Evolutionary conservation across 73 alveolate species (phyloP), one percentile per base, ranked within the genome.

Genomic region (Paramecium bursaria): DNA sequence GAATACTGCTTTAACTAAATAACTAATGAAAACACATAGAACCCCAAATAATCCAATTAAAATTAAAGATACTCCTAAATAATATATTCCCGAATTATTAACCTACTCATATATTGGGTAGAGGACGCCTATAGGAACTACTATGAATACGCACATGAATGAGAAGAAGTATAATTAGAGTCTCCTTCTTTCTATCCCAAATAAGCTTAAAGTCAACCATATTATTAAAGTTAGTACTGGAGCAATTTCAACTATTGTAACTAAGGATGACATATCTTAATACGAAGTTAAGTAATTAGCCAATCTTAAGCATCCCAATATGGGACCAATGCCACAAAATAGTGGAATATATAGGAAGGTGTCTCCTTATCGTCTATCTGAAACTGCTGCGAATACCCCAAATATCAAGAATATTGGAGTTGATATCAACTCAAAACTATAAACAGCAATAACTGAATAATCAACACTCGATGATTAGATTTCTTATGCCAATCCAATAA

Each of bases 161-260:
- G 60, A 53, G 17, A 67, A 42, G 17, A 47, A 67, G 22, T 67
- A 67, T 46, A 67, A 39, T 31, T 67, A 14, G 17, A 67, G 1
- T 67, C 50, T 67, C 44, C 82, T 19, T 35, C 33, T 67, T 42
- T 67, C 82, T 25, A 67, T 33, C 7, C 82, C 82, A n/a, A 67
- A 17, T 33, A 42, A 15, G 3, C 53, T 42, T 1, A 67, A 25
- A 0, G 82, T 42, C 4, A 67, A 0, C 82, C 82, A 67, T 10
- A 67, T 33, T 6, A 44, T 19, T 25, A 35, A 67, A 21, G 44
- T 10, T 31, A 67, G 21, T 42, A 67, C 5, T n/a, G 82, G 82
- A 30, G 42, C 82, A 67, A 39, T 39, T 25, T 67, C 22, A 15
- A 67, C 7, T 3, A 67, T n/a, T n/a, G n/a, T n/a, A n/a, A n/a